Base-by-base conservation (phyloP, 768 basidiomycete species). In the Boletus reticuloceps region DNA sequence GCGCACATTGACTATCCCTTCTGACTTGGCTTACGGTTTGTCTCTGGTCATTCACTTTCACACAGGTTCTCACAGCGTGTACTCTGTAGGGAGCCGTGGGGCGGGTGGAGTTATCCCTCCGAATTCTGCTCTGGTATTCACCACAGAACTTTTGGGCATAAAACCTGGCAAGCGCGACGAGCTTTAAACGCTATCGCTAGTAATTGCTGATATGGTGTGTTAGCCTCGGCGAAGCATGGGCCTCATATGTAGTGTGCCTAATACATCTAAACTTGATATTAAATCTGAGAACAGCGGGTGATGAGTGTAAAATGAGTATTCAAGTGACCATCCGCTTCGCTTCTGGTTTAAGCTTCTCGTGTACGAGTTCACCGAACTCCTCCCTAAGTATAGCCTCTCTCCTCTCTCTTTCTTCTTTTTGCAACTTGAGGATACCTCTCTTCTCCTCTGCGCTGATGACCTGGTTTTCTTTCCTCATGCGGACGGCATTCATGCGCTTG, bases 381-480 rank as follows among this genome's bases (percentile, higher is more conserved):
- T 91, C 90, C 53, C 94, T 79, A 59, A 98, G 77, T 63, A 94
- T 86, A 7, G 87, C 78, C 74, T 99, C 97, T 64, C 93, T 82
- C 74, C 95, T 85, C 72, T 88, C 86, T 71, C 89, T 84, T 75
- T 99, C 97, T 71, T 98, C 96, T 69, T 79, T 89, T 74, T 98
- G 96, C 71, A 98, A 66, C 74, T 97, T 96, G 69, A 98, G 69
- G 55, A 98, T 95, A 36, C 93, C 91, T 34, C 97, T 76, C 80
- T 98, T 98, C 80, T 99, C 97, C 74, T 98, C 97, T 2, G 96
- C 94, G 64, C 89, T 92, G 69, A 99, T 99, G 59, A 98, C 95
- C 75, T 99, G 97, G 76, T 99, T 98, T 78, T 99, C 97, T 79
- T 98, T 98, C 68, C 96, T 79, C 85, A 99, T 91, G 56, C 97